Percentiles rank a stretch among this genome's conserved stretches.
phyloP scores from a whole-genome alignment of 768 basidiomycete genomes.

The Serendipita vermifera region DNA sequence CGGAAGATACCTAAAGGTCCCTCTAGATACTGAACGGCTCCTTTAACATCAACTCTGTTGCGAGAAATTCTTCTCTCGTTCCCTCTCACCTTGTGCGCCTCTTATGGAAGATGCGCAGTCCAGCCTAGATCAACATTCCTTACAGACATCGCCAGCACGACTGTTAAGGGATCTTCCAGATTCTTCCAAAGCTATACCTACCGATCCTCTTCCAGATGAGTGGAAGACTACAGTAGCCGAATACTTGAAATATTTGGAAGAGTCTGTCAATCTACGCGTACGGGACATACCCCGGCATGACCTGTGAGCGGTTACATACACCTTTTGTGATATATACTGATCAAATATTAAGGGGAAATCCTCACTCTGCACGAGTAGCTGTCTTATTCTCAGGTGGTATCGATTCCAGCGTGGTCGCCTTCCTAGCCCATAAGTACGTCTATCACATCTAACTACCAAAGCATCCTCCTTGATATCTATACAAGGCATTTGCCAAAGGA shows the following conservation, averaged over 20 bases:
- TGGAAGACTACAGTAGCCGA: conserved; percentile 12
- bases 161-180: conserved; percentile 37
- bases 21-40: conserved; percentile 10
- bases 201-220: conserved; percentile 1
- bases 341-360: conserved; percentile 15
- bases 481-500: conserved; percentile 53
- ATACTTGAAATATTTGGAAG: conserved; percentile 31
- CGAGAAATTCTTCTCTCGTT: background rate
- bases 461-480: conserved; percentile 5
- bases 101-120: background rate
- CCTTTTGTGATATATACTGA: background rate
- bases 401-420: conserved; percentile 76
- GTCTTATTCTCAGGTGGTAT: conserved; percentile 94
- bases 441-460: background rate
- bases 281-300: conserved; percentile 45
- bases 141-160: conserved; percentile 18
- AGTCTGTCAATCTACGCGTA: conserved; percentile 56
- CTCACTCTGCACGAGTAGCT: conserved; percentile 47
- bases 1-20: too few species aligned
- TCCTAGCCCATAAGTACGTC: conserved; percentile 59
- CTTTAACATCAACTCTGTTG: background rate
- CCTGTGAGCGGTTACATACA: conserved; percentile 21
- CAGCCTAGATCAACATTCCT: background rate
- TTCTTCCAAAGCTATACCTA: background rate
- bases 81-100: background rate